Percentiles rank a stretch among this genome's conserved stretches.
Conservation (phyloP, 805 yeast species). For the Kregervanrija pseudodelftensis region DNA sequence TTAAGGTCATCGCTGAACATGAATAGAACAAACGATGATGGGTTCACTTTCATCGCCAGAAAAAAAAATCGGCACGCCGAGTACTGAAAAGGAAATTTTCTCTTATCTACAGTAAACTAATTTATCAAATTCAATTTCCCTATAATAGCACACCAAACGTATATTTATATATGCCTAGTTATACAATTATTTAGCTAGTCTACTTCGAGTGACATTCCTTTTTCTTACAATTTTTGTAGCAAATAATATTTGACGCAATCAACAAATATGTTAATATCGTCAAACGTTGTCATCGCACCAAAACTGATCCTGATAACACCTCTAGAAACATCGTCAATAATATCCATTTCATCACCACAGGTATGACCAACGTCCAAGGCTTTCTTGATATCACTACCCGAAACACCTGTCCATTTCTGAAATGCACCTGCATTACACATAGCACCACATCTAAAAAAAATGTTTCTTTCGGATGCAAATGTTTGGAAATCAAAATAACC, state of each 20-base stretch:
- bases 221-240: no score
- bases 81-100: no score
- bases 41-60: no score
- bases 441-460: constrained; percentile 36
- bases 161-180: no score
- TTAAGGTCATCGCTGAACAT: no score
- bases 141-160: no score
- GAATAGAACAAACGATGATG: no score
- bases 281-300: constrained; percentile 31
- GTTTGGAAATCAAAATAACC: constrained; percentile 36
- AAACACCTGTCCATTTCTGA: constrained; percentile 8
- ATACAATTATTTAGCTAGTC: no score
- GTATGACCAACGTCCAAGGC: constrained; percentile 25
- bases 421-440: constrained; percentile 38
- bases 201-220: no score
- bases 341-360: constrained; percentile 37
- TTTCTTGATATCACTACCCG: neutral
- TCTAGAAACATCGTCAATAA: constrained; percentile 31
- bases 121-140: no score
- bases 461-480: constrained; percentile 22
- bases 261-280: constrained; percentile 29
- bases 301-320: constrained; percentile 36
- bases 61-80: no score
- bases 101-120: no score
- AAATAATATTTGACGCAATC: constrained; percentile 11